Evolutionary conservation across 805 yeast species (phyloP).

Genomic region (Kregervanrija pseudodelftensis): DNA sequence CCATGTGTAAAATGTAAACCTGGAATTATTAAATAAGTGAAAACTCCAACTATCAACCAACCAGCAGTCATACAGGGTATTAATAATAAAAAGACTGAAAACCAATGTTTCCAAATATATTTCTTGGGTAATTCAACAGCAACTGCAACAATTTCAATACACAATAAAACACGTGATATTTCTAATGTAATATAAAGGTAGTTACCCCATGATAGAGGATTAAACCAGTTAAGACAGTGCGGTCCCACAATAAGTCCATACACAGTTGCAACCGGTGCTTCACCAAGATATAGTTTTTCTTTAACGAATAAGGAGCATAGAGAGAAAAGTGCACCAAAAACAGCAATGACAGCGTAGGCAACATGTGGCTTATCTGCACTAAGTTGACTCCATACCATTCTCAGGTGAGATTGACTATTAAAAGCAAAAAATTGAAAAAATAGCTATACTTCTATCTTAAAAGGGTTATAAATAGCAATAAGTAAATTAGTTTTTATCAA

Average conservation of each 20-base stretch:
- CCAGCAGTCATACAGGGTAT: conserved; percentile 67
- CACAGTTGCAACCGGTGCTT: conserved; percentile 58
- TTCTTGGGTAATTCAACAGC: conserved; percentile 68
- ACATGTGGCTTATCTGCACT: conserved; percentile 28
- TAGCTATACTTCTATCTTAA: no score
- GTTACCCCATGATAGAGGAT: conserved; percentile 52
- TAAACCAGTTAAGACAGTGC: conserved; percentile 50
- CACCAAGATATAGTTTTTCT: conserved; percentile 55
- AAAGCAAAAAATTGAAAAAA: no score
- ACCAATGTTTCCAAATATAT: conserved; percentile 55
- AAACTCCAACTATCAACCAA: conserved; percentile 58
- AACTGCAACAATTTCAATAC: conserved; percentile 66
- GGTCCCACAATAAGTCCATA: conserved; percentile 59
- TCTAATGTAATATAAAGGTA: conserved; percentile 48
- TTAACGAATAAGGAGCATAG: conserved; percentile 51
- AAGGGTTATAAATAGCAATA: no score
- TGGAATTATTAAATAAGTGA: conserved; percentile 57
- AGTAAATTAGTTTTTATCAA: no score
- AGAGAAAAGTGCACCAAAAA: conserved; percentile 52
- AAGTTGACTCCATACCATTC: conserved; percentile 28
- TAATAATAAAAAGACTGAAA: conserved; percentile 48
- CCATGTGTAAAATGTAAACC: conserved; percentile 47
- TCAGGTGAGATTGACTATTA: no score
- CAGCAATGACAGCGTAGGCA: conserved; percentile 53
- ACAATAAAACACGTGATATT: conserved; percentile 54